phyloP scores from a whole-genome alignment of 768 basidiomycete genomes.

The Butyriboletus loyo region DNA sequence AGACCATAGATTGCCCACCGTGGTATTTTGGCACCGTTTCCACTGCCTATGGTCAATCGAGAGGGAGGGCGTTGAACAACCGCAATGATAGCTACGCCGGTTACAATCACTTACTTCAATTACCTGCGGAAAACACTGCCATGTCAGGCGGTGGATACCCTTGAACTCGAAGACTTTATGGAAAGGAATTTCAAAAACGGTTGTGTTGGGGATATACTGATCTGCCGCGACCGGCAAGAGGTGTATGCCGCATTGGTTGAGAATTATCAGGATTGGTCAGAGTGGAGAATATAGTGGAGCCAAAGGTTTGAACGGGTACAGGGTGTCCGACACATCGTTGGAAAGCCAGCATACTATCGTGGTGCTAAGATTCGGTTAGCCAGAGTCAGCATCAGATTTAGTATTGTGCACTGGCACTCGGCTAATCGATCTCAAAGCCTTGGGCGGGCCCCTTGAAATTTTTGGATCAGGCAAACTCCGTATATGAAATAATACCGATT shows the following conservation, averaged over 20 bases:
- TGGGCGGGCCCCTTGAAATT: no score
- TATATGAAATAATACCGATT: no score
- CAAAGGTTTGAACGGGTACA: no score
- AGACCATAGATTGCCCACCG: neutral
- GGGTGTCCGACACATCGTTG: no score
- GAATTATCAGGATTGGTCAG: neutral
- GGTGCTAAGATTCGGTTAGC: no score
- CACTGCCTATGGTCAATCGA: neutral
- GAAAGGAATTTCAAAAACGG: neutral
- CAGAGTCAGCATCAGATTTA: no score
- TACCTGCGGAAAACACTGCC: conserved; percentile 11
- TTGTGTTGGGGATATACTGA: neutral
- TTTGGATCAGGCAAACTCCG: no score
- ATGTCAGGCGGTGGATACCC: conserved; percentile 9
- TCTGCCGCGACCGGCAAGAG: neutral
- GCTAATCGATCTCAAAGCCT: no score
- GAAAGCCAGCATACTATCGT: no score
- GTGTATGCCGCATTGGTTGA: neutral
- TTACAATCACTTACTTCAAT: conserved; percentile 12
- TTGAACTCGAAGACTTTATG: neutral
- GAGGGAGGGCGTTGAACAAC: neutral
- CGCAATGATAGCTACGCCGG: conserved; percentile 1
- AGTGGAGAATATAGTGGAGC: neutral
- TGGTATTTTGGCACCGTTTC: neutral
- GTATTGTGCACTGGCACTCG: no score